Evolutionary conservation across 257 asterid genomes (phyloP), one percentile per base, ranked within the genome.

Genomic region (Solanum habrochaites): DNA sequence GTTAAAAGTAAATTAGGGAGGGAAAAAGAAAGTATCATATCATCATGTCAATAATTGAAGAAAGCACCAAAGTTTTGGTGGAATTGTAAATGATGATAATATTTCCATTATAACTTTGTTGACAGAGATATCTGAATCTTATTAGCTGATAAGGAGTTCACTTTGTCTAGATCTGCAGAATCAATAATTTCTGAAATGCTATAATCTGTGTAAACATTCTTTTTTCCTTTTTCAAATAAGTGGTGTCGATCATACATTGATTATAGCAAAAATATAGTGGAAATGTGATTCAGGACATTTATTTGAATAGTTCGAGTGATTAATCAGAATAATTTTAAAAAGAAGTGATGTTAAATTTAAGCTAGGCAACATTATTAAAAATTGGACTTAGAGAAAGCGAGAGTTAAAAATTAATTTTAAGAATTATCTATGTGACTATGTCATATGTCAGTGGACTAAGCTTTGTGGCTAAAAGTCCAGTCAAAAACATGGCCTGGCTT

Each of bases 61-160:
- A 25, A 47, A 80, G 85, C 85, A 80, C 67, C 43, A 80, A 16
- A 6, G 60, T 21, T 1, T 29, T 47, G 84, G 25, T 47, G 84
- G 84, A 80, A 27, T 47, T 80, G 18, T 66, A 80, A 80, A 45
- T 78, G 84, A 80, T 80, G 85, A 80, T 80, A 80, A 45, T 45
- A 45, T 47, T 80, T 80, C 85, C 85, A 80, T 29, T 47, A 80
- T 43, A 43, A 10, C 60, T 78, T 78, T 43, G 21, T 21, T 80
- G 85, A 47, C 27, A 47, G 67, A 80, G 67, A 80, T 47, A 47
- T 47, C 29, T 80, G 85, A 47, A 80, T 80, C 85, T 80, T 47
- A 18, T 80, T 13, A 80, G 67, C 27, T 80, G 85, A 80, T 80
- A 80, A 80, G 67, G 67, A 80, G 67, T 29, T 80, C 85, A 29